Evolutionary conservation across 2,329 filamentous ascomycete genomes (phyloP).

Genomic region (Hypomyces rosellus): DNA sequence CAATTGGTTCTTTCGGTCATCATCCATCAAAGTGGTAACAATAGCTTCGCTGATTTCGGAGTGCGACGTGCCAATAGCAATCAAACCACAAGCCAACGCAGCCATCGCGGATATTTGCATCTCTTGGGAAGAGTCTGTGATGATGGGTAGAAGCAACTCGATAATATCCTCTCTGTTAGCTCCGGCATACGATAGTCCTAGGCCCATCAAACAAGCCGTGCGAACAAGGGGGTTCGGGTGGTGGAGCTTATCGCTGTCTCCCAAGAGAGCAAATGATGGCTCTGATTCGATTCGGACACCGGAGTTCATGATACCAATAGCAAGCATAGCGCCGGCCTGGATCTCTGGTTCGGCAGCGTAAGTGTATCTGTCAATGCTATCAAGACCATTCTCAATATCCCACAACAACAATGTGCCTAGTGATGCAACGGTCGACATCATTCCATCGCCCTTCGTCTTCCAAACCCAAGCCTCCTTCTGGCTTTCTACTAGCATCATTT

Average conservation of each 20-base stretch:
- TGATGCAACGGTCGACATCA: slow-evolving; percentile 93
- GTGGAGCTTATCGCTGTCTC: slow-evolving; percentile 71
- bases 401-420: slow-evolving; percentile 86
- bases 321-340: slow-evolving; percentile 84
- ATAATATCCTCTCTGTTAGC: slow-evolving; percentile 88
- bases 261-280: slow-evolving; percentile 79
- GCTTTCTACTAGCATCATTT: slow-evolving; percentile 91
- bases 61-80: slow-evolving; percentile 89
- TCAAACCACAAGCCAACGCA: slow-evolving; percentile 79
- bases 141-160: slow-evolving; percentile 77
- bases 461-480: slow-evolving; percentile 94
- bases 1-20: slow-evolving; percentile 81
- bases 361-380: slow-evolving; percentile 92
- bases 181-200: slow-evolving; percentile 89
- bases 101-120: slow-evolving; percentile 98
- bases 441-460: slow-evolving; percentile 98
- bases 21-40: slow-evolving; percentile 86
- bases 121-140: slow-evolving; percentile 73
- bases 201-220: slow-evolving; percentile 87
- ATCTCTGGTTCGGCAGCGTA: slow-evolving; percentile 75
- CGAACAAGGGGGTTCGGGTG: slow-evolving; percentile 71
- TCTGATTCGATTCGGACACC: slow-evolving; percentile 86
- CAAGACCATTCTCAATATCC: slow-evolving; percentile 87
- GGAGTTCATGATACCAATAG: slow-evolving; percentile 92
- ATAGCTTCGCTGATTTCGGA: slow-evolving; percentile 88